phyloP scores from a whole-genome alignment of 306 rosid genomes.

The Potentilla sterilis region DNA sequence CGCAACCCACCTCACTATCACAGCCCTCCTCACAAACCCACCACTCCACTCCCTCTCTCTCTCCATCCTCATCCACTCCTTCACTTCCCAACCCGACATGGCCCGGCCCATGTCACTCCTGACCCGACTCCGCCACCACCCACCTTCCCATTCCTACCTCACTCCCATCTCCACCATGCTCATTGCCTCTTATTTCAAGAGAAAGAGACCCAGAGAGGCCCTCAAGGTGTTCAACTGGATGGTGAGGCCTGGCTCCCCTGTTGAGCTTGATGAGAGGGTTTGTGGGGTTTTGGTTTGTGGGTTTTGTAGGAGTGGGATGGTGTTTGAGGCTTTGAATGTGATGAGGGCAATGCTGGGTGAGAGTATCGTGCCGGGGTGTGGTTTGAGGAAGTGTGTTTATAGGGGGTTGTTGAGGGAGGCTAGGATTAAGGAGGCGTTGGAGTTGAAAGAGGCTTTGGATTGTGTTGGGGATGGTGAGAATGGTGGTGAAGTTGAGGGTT shows the following conservation, averaged over 20 bases:
- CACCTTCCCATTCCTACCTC: conserved; percentile 31
- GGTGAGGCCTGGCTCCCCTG: conserved; percentile 49
- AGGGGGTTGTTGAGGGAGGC: conserved; percentile 55
- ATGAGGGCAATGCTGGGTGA: conserved; percentile 39
- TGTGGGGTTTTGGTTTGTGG: conserved; percentile 42
- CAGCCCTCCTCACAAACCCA: conserved; percentile 51
- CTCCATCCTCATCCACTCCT: conserved; percentile 39
- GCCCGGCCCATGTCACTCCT: conserved; percentile 57
- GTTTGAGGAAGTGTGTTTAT: conserved; percentile 31
- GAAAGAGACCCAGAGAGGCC: conserved; percentile 39
- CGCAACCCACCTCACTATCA: conserved; percentile 44
- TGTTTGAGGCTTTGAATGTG: conserved; percentile 51
- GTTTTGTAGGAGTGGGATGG: conserved; percentile 40
- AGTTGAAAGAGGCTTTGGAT: conserved; percentile 37
- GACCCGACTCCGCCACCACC: conserved; percentile 52
- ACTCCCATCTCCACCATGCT: conserved; percentile 39
- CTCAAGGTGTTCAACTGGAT: conserved; percentile 54
- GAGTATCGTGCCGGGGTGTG: conserved; percentile 17
- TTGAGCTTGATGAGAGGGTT: conserved; percentile 31
- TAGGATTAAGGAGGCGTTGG: conserved; percentile 48
- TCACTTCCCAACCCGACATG: conserved; percentile 49
- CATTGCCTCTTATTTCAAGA: conserved; percentile 36
- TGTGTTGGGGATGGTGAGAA: conserved; percentile 13
- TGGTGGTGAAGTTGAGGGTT: conserved; percentile 8
- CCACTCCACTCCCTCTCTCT: conserved; percentile 47